phyloP scores from a whole-genome alignment of 352 stramenopile genomes.

The Pythium oligandrum region DNA sequence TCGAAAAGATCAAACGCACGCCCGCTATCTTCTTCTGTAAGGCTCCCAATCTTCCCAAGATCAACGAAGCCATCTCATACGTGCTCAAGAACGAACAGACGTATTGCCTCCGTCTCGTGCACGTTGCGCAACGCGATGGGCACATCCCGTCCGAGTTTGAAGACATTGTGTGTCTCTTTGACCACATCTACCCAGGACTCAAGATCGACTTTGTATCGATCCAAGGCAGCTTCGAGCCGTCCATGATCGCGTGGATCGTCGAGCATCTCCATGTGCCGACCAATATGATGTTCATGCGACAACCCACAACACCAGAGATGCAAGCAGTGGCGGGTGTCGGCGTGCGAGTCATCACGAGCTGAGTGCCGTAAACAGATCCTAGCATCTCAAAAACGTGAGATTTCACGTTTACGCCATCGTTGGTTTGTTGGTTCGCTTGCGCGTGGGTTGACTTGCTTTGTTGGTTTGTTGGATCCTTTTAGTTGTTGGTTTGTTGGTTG shows the following conservation, averaged over 20 bases:
- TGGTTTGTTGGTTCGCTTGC: too few relatives aligned
- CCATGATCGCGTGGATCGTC: slow-evolving; percentile 76
- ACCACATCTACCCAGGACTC: slow-evolving; percentile 86
- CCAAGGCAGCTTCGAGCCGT: slow-evolving; percentile 53
- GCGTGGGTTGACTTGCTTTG: too few relatives aligned
- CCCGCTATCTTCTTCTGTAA: slow-evolving; percentile 90
- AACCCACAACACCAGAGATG: slow-evolving; percentile 66
- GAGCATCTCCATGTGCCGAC: slow-evolving; percentile 58
- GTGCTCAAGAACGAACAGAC: slow-evolving; percentile 86
- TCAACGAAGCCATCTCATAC: slow-evolving; percentile 90
- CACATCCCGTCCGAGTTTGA: slow-evolving; percentile 21
- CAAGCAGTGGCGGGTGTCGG: slow-evolving; percentile 71
- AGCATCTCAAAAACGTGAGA: too few relatives aligned
- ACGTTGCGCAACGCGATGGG: slow-evolving; percentile 34
- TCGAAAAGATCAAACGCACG: slow-evolving; percentile 67
- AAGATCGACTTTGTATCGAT: slow-evolving; percentile 85
- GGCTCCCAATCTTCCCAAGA: slow-evolving; percentile 71
- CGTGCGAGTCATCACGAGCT: slow-evolving; percentile 66
- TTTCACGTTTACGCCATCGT: too few relatives aligned
- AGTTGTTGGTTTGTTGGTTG: too few relatives aligned
- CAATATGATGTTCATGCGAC: slow-evolving; percentile 90
- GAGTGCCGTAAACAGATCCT: background rate
- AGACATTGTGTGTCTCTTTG: slow-evolving; percentile 62
- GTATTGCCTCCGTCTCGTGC: slow-evolving; percentile 80
- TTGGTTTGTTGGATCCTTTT: too few relatives aligned